Evolutionary conservation across 345 rosid genomes (phyloP).

Genomic region (Abelmoschus esculentus): DNA sequence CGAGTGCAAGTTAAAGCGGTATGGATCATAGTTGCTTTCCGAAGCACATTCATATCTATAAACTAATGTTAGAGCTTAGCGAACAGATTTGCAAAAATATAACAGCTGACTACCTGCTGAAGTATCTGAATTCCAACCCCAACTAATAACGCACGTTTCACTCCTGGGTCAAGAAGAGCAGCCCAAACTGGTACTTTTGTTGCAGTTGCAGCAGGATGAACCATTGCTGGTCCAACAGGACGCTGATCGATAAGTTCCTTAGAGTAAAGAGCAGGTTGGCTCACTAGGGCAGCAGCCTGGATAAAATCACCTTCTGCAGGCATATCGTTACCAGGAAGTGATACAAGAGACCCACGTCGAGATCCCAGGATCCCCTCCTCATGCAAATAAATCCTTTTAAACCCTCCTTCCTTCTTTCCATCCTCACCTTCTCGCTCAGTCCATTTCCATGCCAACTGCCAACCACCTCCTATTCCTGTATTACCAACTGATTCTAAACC

Average conservation of each 20-base stretch:
- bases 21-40: no score
- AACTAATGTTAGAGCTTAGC: no score
- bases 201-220: conserved; percentile 47
- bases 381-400: conserved; percentile 75
- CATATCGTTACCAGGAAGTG: conserved; percentile 39
- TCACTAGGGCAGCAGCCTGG: conserved; percentile 61
- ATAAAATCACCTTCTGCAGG: conserved; percentile 51
- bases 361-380: conserved; percentile 64
- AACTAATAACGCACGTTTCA: conserved; percentile 71
- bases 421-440: conserved; percentile 60
- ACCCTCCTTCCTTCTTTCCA: conserved; percentile 65
- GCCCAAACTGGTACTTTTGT: conserved; percentile 56
- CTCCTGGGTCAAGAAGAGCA: conserved; percentile 79
- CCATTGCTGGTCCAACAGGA: conserved; percentile 61
- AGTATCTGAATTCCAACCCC: conserved; percentile 86
- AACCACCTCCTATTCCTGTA: conserved; percentile 87
- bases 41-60: no score
- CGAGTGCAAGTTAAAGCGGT: no score
- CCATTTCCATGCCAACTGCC: conserved; percentile 96
- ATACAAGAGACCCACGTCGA: conserved; percentile 64
- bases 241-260: conserved; percentile 44
- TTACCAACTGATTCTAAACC: conserved; percentile 46
- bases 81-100: no score
- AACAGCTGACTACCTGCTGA: conserved; percentile 51
- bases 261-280: conserved; percentile 42